Percentiles rank a stretch among this genome's conserved stretches.
Conservation (phyloP, 1,284 basidiomycete genomes). For the Wolfiporia cocos region DNA sequence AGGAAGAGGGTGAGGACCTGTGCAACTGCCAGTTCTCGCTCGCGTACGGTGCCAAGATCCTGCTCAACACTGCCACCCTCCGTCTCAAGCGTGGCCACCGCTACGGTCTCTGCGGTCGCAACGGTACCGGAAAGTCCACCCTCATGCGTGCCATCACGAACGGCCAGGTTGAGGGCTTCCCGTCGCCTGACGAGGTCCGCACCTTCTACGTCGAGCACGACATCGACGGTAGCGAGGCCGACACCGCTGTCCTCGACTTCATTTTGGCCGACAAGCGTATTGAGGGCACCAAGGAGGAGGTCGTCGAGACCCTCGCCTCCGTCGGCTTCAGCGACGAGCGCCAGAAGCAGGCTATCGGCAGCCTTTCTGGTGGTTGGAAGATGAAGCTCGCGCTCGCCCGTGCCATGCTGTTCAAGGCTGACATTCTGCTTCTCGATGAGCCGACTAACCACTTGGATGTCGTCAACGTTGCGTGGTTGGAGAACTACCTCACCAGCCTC, state of each 20-base stretch:
- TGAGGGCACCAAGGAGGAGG: slow-evolving; percentile 64
- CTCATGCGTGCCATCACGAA: slow-evolving; percentile 95
- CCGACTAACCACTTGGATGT: slow-evolving; percentile 99
- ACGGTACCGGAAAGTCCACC: slow-evolving; percentile 98
- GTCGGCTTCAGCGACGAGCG: slow-evolving; percentile 91
- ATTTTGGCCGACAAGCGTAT: slow-evolving; percentile 87
- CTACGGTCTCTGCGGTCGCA: slow-evolving; percentile 97
- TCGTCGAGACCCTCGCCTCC: slow-evolving; percentile 76
- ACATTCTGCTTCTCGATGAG: slow-evolving; percentile 95
- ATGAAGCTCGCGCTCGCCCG: slow-evolving; percentile 99
- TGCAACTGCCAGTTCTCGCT: slow-evolving; percentile 98
- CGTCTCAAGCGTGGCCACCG: slow-evolving; percentile 98
- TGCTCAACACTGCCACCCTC: slow-evolving; percentile 93
- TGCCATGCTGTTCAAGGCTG: slow-evolving; percentile 98
- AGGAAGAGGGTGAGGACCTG: slow-evolving; percentile 96
- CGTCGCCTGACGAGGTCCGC: slow-evolving; percentile 90
- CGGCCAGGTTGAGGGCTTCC: slow-evolving; percentile 96
- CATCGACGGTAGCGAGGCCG: slow-evolving; percentile 92
- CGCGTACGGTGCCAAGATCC: slow-evolving; percentile 97
- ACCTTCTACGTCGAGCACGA: slow-evolving; percentile 99
- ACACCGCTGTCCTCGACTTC: slow-evolving; percentile 88
- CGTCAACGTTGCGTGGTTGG: slow-evolving; percentile 95
- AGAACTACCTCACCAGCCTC: slow-evolving; percentile 88
- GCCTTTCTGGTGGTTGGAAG: slow-evolving; percentile 99
- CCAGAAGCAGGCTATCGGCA: slow-evolving; percentile 83